phyloP scores from a whole-genome alignment of 208 protist genomes.

The Leishmania amazonensis region DNA sequence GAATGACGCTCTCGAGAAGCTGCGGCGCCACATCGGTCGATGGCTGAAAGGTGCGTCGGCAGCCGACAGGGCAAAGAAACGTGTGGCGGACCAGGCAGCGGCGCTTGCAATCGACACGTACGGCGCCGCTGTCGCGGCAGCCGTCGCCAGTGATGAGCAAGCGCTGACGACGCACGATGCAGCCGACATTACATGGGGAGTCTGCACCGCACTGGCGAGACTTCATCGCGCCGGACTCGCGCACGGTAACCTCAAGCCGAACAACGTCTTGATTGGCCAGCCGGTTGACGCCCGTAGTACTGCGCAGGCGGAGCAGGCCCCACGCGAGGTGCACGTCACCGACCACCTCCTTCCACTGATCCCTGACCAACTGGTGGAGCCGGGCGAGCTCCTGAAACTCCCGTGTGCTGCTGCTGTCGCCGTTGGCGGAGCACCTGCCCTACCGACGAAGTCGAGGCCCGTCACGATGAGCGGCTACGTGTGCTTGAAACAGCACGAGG shows the following conservation, averaged over 20 bases:
- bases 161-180: constrained; percentile 26
- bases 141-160: constrained; percentile 8
- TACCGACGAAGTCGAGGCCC: not conserved
- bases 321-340: constrained; percentile 21
- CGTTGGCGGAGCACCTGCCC: too few relatives aligned
- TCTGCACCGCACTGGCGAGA: constrained; percentile 13
- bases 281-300: not conserved
- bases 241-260: constrained; percentile 63
- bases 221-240: constrained; percentile 25
- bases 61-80: constrained; percentile 24
- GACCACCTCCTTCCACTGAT: constrained; percentile 28
- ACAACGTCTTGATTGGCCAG: constrained; percentile 49
- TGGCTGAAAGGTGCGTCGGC: constrained; percentile 20
- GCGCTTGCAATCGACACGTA: constrained; percentile 6
- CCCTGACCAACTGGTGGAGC: constrained; percentile 25
- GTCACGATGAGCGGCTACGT: constrained; percentile 20
- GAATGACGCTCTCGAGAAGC: constrained; percentile 11
- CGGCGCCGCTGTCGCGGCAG: not conserved
- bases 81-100: constrained; percentile 6
- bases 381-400: constrained; percentile 10
- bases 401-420: not conserved
- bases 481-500: constrained; percentile 30
- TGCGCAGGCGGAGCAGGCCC: not conserved
- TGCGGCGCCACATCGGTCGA: constrained; percentile 15
- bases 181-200: constrained; percentile 26